Evolutionary conservation across 148 eudicot species (phyloP).

Genomic region (Vaccinium darrowii): DNA sequence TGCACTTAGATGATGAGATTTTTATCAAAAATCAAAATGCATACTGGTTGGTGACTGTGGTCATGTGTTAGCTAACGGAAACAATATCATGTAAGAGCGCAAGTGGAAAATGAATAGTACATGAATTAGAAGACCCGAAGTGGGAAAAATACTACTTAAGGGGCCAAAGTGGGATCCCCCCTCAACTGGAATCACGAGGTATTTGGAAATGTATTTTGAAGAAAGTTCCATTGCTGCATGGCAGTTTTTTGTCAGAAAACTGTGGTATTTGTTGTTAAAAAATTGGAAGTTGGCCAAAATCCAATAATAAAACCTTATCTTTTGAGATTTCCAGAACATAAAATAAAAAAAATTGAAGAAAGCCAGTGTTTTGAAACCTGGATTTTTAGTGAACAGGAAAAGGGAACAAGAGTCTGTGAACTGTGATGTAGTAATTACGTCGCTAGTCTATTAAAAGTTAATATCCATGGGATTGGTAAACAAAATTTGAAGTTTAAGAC

Average conservation of each 20-base stretch:
- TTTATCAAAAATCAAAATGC: neutral
- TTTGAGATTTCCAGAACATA: neutral
- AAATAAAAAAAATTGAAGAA: too few species aligned
- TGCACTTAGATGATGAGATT: neutral
- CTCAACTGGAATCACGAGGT: neutral
- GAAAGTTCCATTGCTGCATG: neutral
- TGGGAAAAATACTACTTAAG: neutral
- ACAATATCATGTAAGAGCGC: neutral
- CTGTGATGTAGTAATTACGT: neutral
- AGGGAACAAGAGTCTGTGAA: neutral
- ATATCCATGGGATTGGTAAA: neutral
- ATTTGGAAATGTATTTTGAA: neutral
- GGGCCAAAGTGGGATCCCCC: neutral
- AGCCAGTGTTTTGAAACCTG: neutral
- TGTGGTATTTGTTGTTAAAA: neutral
- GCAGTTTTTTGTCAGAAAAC: neutral
- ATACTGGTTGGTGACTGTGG: neutral
- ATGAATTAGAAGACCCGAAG: neutral
- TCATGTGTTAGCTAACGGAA: neutral
- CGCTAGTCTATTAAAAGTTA: neutral
- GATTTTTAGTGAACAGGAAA: neutral
- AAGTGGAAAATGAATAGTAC: neutral
- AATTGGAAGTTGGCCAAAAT: neutral
- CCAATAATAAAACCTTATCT: neutral
- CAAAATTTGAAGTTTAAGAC: neutral